Evolutionary conservation across 108 stramenopile genomes (phyloP).

Genomic region (Fragilaria crotonensis): DNA sequence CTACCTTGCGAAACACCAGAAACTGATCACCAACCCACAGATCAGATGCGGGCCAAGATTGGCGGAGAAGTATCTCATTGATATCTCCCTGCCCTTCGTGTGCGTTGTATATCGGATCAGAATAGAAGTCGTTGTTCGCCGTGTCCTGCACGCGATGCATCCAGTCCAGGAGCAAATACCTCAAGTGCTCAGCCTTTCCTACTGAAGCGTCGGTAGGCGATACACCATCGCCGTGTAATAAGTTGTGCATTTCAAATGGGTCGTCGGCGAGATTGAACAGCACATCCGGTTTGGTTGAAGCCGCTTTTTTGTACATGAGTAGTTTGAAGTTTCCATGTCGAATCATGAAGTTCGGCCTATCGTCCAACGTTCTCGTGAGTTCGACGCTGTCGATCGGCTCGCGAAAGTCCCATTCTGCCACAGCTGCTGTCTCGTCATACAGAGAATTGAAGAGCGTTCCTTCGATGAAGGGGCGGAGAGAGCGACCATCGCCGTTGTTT

Average conservation of each 20-base stretch:
- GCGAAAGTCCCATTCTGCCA: constrained; percentile 14
- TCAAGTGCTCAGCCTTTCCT: constrained; percentile 15
- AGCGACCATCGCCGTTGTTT: constrained; percentile 13
- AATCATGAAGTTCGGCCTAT: constrained; percentile 15
- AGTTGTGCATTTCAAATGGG: constrained; percentile 25
- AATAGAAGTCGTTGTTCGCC: not conserved
- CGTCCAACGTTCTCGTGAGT: constrained; percentile 7
- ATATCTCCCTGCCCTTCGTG: constrained; percentile 12
- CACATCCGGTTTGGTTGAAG: constrained; percentile 8
- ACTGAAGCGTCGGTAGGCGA: not conserved
- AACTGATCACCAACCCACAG: constrained; percentile 4
- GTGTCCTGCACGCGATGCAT: constrained; percentile 9
- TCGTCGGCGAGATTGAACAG: constrained; percentile 16
- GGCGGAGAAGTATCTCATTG: constrained; percentile 5
- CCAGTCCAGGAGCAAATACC: constrained; percentile 15
- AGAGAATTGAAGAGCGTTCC: constrained; percentile 2
- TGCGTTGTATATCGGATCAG: constrained; percentile 4
- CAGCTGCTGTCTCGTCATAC: constrained; percentile 11
- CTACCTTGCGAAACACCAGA: not conserved
- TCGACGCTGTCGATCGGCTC: not conserved
- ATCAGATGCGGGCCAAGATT: constrained; percentile 4
- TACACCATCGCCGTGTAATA: not conserved
- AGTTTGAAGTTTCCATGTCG: constrained; percentile 19
- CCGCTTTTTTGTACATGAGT: constrained; percentile 8
- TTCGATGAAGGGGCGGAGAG: constrained; percentile 12